Evolutionary conservation across 495 filamentous ascomycete genomes (phyloP).

Genomic region (Aspergillus sclerotiicarbonarius): DNA sequence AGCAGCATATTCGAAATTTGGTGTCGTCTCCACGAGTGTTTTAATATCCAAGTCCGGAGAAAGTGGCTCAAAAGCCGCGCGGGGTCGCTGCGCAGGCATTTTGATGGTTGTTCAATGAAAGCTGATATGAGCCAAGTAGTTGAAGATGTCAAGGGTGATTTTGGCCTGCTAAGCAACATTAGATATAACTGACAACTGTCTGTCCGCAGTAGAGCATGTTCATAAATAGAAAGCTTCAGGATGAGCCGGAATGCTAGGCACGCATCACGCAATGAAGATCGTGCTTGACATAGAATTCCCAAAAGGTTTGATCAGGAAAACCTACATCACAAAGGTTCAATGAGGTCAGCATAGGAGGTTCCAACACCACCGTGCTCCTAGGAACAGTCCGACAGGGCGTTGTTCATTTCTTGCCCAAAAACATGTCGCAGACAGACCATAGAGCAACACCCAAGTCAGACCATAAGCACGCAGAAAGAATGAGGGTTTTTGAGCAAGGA

Average conservation of each 20-base stretch:
- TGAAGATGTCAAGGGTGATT: too few species aligned
- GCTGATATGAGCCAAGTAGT: background rate
- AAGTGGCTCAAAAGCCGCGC: conserved; percentile 76
- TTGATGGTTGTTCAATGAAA: background rate
- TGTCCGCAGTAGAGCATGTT: background rate
- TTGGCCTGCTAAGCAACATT: background rate
- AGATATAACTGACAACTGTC: background rate
- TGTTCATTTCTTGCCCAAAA: background rate
- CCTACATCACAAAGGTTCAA: background rate
- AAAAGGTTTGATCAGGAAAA: background rate
- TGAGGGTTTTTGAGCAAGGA: background rate
- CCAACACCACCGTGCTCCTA: background rate
- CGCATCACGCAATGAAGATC: background rate
- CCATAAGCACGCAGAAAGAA: too few species aligned
- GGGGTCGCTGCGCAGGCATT: conserved; percentile 70
- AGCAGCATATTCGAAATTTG: conserved; percentile 80
- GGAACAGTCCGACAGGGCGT: background rate
- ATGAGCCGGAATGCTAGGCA: background rate
- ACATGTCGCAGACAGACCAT: too few species aligned
- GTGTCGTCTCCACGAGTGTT: conserved; percentile 66
- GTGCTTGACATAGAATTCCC: background rate
- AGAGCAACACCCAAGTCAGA: too few species aligned
- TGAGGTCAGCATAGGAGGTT: background rate
- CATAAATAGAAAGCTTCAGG: background rate
- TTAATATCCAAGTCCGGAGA: conserved; percentile 76